Evolutionary conservation across 345 rosid genomes (phyloP).

Genomic region (Eucalyptus tenuipes): DNA sequence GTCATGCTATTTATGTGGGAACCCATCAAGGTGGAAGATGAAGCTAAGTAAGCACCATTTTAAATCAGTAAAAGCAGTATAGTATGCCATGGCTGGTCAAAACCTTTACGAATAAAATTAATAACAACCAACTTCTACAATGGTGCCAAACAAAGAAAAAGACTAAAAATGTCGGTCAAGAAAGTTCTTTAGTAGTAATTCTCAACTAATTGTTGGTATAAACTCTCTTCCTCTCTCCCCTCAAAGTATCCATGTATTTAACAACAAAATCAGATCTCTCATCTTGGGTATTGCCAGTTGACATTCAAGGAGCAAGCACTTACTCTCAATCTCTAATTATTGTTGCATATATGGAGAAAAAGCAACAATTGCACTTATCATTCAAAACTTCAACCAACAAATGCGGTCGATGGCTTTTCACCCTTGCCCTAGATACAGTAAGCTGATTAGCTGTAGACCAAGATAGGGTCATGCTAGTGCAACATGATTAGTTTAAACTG

Average conservation of each 20-base stretch:
- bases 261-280: not conserved
- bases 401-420: fast-evolving
- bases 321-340: not conserved
- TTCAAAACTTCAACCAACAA: not conserved
- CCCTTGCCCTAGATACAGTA: not conserved
- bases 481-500: not conserved
- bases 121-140: not conserved
- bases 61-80: not conserved
- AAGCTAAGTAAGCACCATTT: not conserved
- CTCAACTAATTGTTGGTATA: not conserved
- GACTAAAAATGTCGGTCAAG: not conserved
- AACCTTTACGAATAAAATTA: not conserved
- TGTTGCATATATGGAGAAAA: not conserved
- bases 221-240: not conserved
- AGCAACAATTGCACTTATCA: not conserved
- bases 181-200: not conserved
- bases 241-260: not conserved
- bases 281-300: not conserved
- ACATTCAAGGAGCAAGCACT: not conserved
- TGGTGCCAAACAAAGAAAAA: not conserved
- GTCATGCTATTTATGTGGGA: not conserved
- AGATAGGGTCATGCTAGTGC: not conserved
- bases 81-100: not conserved
- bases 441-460: not conserved
- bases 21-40: not conserved